phyloP scores from a whole-genome alignment of 768 basidiomycete genomes.

The Phanerodontia chrysosporium region DNA sequence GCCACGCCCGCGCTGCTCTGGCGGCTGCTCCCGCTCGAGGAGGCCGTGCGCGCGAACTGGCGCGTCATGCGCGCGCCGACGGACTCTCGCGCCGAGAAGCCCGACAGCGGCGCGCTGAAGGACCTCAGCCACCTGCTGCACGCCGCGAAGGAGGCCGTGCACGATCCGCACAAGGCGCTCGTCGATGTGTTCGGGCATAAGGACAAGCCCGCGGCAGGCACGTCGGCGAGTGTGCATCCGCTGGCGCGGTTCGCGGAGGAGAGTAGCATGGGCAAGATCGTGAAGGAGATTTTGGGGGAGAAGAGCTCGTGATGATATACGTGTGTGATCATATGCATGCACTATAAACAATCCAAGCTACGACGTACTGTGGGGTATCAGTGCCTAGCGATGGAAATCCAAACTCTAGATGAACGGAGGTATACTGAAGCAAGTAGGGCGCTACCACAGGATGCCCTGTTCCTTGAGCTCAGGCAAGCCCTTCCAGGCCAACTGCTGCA shows the following conservation, averaged over 20 bases:
- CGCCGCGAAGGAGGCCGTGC: neutral
- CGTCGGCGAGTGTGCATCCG: neutral
- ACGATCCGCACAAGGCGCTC: neutral
- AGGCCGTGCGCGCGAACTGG: slow-evolving; percentile 46
- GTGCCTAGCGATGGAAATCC: no score
- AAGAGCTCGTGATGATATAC: neutral
- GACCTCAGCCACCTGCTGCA: neutral
- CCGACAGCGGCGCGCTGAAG: neutral
- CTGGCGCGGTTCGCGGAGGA: slow-evolving; percentile 8
- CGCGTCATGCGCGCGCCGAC: slow-evolving; percentile 28
- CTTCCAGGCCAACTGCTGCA: neutral
- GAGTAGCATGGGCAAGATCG: slow-evolving; percentile 15
- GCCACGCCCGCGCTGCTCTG: slow-evolving; percentile 42
- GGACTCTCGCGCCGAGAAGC: neutral
- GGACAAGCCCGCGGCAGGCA: no score
- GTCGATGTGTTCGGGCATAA: slow-evolving; percentile 8
- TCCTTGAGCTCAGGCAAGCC: neutral
- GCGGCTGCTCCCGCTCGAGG: slow-evolving; percentile 47
- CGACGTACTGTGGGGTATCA: no score
- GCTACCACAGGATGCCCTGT: neutral
- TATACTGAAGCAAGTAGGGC: neutral
- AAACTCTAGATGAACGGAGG: no score
- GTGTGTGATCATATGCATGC: no score
- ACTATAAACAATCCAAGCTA: no score
- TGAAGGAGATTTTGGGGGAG: slow-evolving; percentile 13